Percentiles rank a stretch among this genome's conserved stretches.
Conservation (phyloP, 495 filamentous ascomycete genomes). For the Geopyxis carbonaria region DNA sequence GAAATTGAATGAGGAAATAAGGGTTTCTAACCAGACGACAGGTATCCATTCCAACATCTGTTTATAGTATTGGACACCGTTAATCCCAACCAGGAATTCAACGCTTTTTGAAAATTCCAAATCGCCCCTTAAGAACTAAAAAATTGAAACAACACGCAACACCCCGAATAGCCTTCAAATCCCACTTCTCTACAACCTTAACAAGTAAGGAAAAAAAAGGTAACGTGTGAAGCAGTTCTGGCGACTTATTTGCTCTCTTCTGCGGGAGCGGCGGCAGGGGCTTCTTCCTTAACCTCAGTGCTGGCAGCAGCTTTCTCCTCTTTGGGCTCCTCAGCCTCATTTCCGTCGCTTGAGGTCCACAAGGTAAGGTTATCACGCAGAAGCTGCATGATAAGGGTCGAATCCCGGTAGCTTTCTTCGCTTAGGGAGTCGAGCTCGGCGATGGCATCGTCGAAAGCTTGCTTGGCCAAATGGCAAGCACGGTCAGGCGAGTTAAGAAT, state of each 20-base stretch:
- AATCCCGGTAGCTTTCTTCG: conserved; percentile 98
- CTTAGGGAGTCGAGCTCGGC: conserved; percentile 97
- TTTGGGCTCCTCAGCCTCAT: conserved; percentile 55
- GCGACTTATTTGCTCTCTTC: conserved; percentile 25
- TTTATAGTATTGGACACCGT: neutral
- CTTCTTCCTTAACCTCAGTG: conserved; percentile 30
- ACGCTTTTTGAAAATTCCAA: conserved; percentile 1
- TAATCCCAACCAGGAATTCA: conserved; percentile 1
- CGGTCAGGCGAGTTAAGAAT: conserved; percentile 98
- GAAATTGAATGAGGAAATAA: neutral
- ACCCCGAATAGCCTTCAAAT: conserved; percentile 9
- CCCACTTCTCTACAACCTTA: neutral
- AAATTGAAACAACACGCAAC: conserved; percentile 13
- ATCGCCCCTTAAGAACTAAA: neutral
- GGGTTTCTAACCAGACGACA: too few relatives aligned
- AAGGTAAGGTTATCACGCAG: conserved; percentile 98
- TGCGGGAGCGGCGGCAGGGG: conserved; percentile 23
- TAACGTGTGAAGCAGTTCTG: neutral
- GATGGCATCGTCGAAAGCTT: conserved; percentile 98
- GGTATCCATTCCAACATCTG: conserved; percentile 4
- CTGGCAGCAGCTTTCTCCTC: conserved; percentile 47
- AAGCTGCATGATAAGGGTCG: conserved; percentile 99
- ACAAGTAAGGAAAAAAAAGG: conserved; percentile 1
- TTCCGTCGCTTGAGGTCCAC: conserved; percentile 93
- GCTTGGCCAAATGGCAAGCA: conserved; percentile 97